Conservation (phyloP, 1,284 basidiomycete genomes). For the Dichomitus squalens region DNA sequence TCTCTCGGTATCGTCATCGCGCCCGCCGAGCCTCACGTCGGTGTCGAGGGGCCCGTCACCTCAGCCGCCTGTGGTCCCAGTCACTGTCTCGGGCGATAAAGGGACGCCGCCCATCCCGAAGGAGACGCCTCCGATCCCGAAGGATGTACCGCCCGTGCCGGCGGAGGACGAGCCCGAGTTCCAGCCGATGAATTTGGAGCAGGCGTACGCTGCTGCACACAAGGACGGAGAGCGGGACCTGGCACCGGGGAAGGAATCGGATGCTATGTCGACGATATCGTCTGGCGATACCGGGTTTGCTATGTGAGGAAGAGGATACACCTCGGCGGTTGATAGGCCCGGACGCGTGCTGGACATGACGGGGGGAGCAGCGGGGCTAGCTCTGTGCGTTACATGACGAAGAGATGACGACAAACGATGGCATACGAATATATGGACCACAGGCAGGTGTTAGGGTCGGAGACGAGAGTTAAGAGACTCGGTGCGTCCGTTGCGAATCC, state of each 20-base stretch:
- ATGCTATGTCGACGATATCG: slow-evolving; percentile 25
- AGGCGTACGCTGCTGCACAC: slow-evolving; percentile 10
- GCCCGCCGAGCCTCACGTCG: slow-evolving; percentile 14
- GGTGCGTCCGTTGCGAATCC: background rate
- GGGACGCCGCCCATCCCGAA: slow-evolving; percentile 14
- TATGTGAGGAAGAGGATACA: slow-evolving; percentile 7
- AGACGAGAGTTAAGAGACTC: background rate
- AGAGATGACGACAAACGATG: background rate
- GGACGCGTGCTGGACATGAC: background rate
- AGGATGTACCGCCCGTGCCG: slow-evolving; percentile 12
- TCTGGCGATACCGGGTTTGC: slow-evolving; percentile 17
- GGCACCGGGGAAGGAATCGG: slow-evolving; percentile 20
- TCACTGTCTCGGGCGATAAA: slow-evolving; percentile 15
- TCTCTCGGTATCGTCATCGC: slow-evolving; percentile 32
- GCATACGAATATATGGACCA: background rate
- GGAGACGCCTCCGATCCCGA: slow-evolving; percentile 13
- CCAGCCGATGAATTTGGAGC: slow-evolving; percentile 23
- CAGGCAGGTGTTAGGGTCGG: background rate
- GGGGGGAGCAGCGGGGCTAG: background rate
- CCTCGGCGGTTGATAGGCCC: background rate
- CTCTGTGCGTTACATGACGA: background rate
- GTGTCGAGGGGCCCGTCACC: slow-evolving; percentile 17
- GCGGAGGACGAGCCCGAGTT: background rate
- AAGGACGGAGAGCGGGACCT: slow-evolving; percentile 11
- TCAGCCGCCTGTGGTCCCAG: slow-evolving; percentile 17